These are phyloP conservation scores for Gleditsia sinensis DNA, from an alignment of 306 rosid species.

Conservation along the genomic window DNA sequence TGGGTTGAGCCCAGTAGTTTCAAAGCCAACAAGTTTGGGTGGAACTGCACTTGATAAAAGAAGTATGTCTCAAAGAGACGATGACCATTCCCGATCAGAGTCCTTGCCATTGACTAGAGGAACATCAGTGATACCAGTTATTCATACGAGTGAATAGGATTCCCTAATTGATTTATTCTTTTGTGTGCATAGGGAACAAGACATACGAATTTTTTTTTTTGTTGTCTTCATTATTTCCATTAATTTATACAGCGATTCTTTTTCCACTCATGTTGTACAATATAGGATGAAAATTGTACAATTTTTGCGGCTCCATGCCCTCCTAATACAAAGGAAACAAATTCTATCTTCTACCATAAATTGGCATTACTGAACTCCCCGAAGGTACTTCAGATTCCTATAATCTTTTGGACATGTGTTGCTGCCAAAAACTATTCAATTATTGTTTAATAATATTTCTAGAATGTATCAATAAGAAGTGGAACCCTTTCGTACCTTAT, in stretches of 20 bases:
- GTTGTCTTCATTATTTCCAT: conserved; percentile 50
- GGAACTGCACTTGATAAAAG: conserved; percentile 19
- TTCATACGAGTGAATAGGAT: conserved; percentile 42
- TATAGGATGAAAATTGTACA: conserved; percentile 37
- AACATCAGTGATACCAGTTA: conserved; percentile 43
- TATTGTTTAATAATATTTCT: no score
- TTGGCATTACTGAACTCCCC: conserved; percentile 2
- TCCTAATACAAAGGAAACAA: conserved; percentile 36
- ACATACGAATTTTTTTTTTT: conserved; percentile 44
- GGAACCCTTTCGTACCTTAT: no score
- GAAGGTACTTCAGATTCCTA: conserved; percentile 21
- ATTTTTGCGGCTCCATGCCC: conserved; percentile 49
- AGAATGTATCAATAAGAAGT: no score
- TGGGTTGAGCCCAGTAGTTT: conserved; percentile 42
- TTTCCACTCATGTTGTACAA: conserved; percentile 46
- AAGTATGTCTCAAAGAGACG: conserved; percentile 28
- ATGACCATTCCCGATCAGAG: conserved; percentile 37
- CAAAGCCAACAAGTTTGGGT: conserved; percentile 28
- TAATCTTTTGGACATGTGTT: neutral
- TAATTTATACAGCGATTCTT: conserved; percentile 45
- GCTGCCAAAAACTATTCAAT: no score
- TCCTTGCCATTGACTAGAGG: conserved; percentile 55
- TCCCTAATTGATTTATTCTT: conserved; percentile 51
- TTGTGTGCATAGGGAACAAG: conserved; percentile 57
- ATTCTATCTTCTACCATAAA: conserved; percentile 27